Evolutionary conservation across 148 eudicot genomes (phyloP).

Genomic region (Pharnaceum exiguum): DNA sequence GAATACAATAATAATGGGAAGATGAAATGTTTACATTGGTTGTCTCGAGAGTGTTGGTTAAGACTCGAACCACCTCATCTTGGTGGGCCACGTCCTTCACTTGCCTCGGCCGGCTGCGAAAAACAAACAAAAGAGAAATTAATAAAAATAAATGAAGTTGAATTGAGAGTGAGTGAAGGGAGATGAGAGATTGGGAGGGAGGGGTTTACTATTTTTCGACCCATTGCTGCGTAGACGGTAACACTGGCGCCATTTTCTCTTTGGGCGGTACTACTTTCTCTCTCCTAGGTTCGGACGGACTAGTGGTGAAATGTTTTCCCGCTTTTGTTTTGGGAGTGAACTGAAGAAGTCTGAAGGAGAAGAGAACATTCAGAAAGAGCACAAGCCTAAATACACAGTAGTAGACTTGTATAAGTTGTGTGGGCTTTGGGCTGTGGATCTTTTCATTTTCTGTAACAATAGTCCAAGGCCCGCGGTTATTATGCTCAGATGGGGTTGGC

Average conservation of each 20-base stretch:
- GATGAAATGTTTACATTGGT: constrained; percentile 40
- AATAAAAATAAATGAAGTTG: not conserved
- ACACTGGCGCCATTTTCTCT: constrained; percentile 67
- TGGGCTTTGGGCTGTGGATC: too few relatives aligned
- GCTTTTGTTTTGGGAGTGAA: too few relatives aligned
- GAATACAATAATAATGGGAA: not conserved
- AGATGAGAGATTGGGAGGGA: not conserved
- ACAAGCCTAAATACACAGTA: too few relatives aligned
- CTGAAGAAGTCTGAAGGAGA: too few relatives aligned
- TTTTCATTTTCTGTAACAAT: too few relatives aligned
- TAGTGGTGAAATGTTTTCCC: too few relatives aligned
- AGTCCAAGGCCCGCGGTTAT: too few relatives aligned
- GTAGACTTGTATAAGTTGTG: too few relatives aligned
- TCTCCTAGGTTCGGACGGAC: too few relatives aligned
- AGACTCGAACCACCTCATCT: constrained; percentile 87
- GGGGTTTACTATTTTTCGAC: constrained; percentile 82
- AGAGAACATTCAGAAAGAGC: too few relatives aligned
- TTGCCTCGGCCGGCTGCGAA: constrained; percentile 77
- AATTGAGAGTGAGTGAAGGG: not conserved
- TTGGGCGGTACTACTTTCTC: too few relatives aligned
- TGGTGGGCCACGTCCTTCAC: constrained; percentile 97
- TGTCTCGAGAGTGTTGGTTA: constrained; percentile 90
- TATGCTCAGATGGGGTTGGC: too few relatives aligned
- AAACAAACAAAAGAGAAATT: not conserved
- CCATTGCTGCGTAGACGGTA: constrained; percentile 86